phyloP scores from a whole-genome alignment of 768 basidiomycete species.

The Daedaleopsis sinensis region DNA sequence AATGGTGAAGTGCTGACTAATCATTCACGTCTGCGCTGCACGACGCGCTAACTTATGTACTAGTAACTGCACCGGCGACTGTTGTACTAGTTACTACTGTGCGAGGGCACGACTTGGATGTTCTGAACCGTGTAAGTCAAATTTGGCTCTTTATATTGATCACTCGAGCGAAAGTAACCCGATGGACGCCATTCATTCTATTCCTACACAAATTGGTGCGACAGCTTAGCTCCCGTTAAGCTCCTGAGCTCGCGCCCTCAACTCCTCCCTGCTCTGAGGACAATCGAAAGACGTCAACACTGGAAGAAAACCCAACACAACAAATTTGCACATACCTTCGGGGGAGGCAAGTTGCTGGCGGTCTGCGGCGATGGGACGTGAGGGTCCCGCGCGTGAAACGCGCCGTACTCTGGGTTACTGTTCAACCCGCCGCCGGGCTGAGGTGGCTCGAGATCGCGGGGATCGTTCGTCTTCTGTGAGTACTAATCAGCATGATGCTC shows the following conservation, averaged over 20 bases:
- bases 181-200: neutral
- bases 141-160: too few relatives aligned
- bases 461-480: slow-evolving; percentile 62
- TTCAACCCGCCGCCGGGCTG: slow-evolving; percentile 35
- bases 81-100: too few relatives aligned
- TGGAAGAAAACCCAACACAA: neutral
- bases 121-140: too few relatives aligned
- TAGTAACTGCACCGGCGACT: too few relatives aligned
- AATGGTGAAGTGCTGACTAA: too few relatives aligned
- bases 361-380: slow-evolving; percentile 49
- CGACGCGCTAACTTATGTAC: too few relatives aligned
- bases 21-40: too few relatives aligned
- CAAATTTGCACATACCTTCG: neutral
- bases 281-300: neutral
- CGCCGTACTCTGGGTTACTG: slow-evolving; percentile 41
- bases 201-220: neutral
- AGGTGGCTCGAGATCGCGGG: slow-evolving; percentile 49
- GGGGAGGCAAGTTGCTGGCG: slow-evolving; percentile 32
- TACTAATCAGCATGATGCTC: neutral
- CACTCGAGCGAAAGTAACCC: too few relatives aligned
- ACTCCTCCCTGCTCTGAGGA: slow-evolving; percentile 17
- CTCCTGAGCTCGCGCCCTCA: slow-evolving; percentile 14
- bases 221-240: slow-evolving; percentile 1
- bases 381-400: slow-evolving; percentile 55
- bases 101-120: too few relatives aligned